These are phyloP conservation scores for Colletotrichum sp. DNA, from an alignment of 2,329 filamentous ascomycete genomes.

Conservation along the genomic window DNA sequence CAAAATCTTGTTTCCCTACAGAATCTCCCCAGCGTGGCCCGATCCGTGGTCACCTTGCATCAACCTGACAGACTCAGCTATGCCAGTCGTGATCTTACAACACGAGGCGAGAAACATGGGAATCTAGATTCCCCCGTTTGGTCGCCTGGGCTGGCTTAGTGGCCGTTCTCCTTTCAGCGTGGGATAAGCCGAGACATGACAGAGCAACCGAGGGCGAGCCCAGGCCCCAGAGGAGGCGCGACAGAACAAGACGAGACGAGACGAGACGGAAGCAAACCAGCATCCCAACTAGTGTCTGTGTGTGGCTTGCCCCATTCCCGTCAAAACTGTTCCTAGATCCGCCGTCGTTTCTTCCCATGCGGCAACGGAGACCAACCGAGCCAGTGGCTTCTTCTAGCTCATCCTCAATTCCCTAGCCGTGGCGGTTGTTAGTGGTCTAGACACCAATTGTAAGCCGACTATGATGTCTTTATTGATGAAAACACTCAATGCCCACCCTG, in stretches of 20 bases:
- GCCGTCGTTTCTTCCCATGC: conserved; percentile 17
- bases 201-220: conserved; percentile 1
- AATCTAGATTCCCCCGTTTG: neutral
- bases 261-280: conserved; percentile 22
- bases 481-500: conserved; percentile 7
- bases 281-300: conserved; percentile 12
- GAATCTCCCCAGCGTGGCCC: conserved; percentile 8
- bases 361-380: conserved; percentile 17
- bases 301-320: conserved; percentile 20
- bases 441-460: conserved; percentile 1
- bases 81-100: neutral
- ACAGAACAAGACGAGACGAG: conserved; percentile 20
- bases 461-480: conserved; percentile 21
- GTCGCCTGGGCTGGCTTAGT: conserved; percentile 4
- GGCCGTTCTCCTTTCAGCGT: conserved; percentile 12
- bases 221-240: conserved; percentile 8
- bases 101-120: neutral
- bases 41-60: neutral
- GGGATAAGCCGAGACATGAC: conserved; percentile 10
- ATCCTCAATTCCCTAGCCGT: conserved; percentile 8
- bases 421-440: conserved; percentile 11
- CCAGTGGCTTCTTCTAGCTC: conserved; percentile 18
- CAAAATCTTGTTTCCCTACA: conserved; percentile 6
- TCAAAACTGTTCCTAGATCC: conserved; percentile 5
- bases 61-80: neutral